Base-by-base conservation (phyloP, 192 early-diverging fungal genomes). In the Linnemannia schmuckeri region DNA sequence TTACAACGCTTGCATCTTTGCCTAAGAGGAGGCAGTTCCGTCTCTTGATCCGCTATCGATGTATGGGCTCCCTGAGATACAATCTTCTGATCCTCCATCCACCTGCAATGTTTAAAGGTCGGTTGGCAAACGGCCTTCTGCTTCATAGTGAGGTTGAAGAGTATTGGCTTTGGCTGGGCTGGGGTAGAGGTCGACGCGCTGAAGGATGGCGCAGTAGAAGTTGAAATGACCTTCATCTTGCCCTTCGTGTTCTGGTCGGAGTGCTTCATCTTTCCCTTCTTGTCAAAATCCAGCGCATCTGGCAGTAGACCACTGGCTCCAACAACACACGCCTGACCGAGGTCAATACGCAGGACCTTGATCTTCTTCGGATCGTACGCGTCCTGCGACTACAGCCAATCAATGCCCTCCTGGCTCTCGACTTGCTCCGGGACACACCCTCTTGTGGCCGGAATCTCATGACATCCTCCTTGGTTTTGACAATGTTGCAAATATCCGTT, bases 81-180 rank as follows among this genome's bases (percentile, higher is more conserved):
- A 12, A 72, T 30, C 37, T 79, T 79, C 22, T 79, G 68, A 0
- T 38, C 33, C 35, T 55, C 46, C 30, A 72, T 40, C 77, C 77
- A 79, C 7, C 77, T 1, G 6, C 70, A 27, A 41, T 54, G 49
- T 70, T 79, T 79, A 52, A 73, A 79, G 6, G 54, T 73, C 13
- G 70, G 78, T 40, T 79, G 78, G 3, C 4, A 57, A 38, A 79
- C 63, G 24, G 52, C 78, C 70, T 63, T 79, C 40, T 79, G 78
- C 15, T 30, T 79, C 22, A 72, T 71, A 37, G 70, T 22, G 3
- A 72, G 66, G 37, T 71, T 72, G 37, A 33, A 52, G 49, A 41
- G 72, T 2, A 20, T 17, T 3, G 30, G 69, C 37, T 1, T 38
- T 3, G 35, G 18, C 41, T 73, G 41, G 44, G 24, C 22, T 57